Evolutionary conservation across 768 basidiomycete species (phyloP), one percentile per base, ranked within the genome.

Genomic region (Hortiboletus campestris): DNA sequence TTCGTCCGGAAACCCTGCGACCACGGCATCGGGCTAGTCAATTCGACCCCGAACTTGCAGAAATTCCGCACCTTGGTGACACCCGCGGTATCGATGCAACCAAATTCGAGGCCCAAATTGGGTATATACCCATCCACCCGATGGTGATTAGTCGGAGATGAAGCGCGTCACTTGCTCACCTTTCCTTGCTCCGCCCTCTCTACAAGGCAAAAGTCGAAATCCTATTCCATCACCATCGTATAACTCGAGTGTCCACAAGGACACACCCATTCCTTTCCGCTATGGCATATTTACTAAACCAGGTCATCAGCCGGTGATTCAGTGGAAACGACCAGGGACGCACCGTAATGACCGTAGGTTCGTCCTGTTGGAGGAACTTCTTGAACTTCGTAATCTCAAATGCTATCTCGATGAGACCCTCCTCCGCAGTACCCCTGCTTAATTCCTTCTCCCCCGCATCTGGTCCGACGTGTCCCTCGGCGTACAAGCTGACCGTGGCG

Each of bases 341-440:
- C 67, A 90, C 89, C 52, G 96, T 99, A 71, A 99, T 98, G 60
- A 99, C 97, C 47, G 94, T 96, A 39, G 97, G 97, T 78, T 93
- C 80, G 50, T 96, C 89, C 63, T 91, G 77, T 29, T 88, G 86
- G 62, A 95, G 80, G 77, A 88, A 92, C 70, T 91, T 81, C 71
- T 87, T 86, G 75, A 99, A 76, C 73, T 90, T 88, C 76, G 86
- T 86, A 46, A 95, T 77, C 65, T 84, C 80, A 56, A 98, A 73
- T 36, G 97, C 96, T 52, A 97, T 94, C 69, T 98, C 94, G 67
- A 98, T 99, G 61, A 99, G 78, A 19, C 94, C 94, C 77, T 94
- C 97, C 61, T 94, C 89, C 43, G 89, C 88, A 19, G 97, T 86
- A 56, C 89, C 81, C 71, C 84, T 84, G 58, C 76, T 76, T 55